phyloP scores from a whole-genome alignment of 2,329 filamentous ascomycete genomes.

The Xylariaceae sp. region DNA sequence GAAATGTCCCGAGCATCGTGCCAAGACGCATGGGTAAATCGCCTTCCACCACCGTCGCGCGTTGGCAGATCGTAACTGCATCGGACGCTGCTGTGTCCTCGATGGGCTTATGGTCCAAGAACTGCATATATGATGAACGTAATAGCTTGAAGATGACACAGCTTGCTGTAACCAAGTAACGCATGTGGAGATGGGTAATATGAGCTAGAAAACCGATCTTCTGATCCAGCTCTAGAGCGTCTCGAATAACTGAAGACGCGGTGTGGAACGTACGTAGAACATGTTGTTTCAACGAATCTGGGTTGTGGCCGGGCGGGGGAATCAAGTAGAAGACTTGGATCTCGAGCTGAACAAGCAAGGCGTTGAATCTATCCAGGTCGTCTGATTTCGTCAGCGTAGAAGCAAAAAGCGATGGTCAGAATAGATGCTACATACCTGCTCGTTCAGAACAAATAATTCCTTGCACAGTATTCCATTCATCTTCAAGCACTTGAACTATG shows the following conservation, averaged over 20 bases:
- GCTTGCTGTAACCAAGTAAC: conserved; percentile 52
- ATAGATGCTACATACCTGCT: conserved; percentile 47
- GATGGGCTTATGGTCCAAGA: conserved; percentile 29
- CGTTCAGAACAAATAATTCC: conserved; percentile 53
- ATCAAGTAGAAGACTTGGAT: conserved; percentile 60
- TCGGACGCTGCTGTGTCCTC: conserved; percentile 32
- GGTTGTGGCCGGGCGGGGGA: conserved; percentile 47
- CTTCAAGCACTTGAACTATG: conserved; percentile 55
- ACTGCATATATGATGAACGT: conserved; percentile 50
- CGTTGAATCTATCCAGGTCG: conserved; percentile 55
- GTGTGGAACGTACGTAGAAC: conserved; percentile 56
- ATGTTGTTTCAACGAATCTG: conserved; percentile 50
- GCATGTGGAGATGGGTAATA: conserved; percentile 56
- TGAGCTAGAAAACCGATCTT: conserved; percentile 48
- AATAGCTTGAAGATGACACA: conserved; percentile 54
- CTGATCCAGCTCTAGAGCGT: conserved; percentile 50
- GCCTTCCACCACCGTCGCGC: conserved; percentile 54
- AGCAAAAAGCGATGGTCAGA: not conserved
- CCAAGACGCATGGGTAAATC: conserved; percentile 55
- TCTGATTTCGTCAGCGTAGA: conserved; percentile 34
- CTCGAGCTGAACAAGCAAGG: conserved; percentile 57
- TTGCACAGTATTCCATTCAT: conserved; percentile 57
- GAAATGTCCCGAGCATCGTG: conserved; percentile 55
- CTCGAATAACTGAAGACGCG: conserved; percentile 51
- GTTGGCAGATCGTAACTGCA: conserved; percentile 45